Evolutionary conservation across 2,329 filamentous ascomycete genomes (phyloP).

Genomic region (Xylaria sp.): DNA sequence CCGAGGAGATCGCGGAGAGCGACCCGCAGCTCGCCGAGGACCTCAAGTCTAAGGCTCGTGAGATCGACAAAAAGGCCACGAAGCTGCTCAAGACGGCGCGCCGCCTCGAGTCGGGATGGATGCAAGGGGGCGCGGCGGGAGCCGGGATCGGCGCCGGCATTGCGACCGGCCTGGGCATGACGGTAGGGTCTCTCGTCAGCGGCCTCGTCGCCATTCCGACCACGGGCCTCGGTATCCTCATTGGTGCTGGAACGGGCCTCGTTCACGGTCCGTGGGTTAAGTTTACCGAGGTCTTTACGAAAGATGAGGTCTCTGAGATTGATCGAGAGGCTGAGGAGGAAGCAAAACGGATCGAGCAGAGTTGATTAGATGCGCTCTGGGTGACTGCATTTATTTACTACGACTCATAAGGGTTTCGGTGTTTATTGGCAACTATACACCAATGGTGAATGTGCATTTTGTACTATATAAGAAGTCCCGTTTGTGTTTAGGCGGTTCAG

Average conservation of each 20-base stretch:
- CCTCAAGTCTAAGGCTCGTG: constrained; percentile 44
- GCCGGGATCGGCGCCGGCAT: constrained; percentile 51
- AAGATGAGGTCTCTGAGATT: constrained; percentile 48
- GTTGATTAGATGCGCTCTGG: constrained; percentile 3
- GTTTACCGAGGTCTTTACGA: constrained; percentile 47
- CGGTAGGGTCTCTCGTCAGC: constrained; percentile 48
- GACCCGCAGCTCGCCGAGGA: constrained; percentile 47
- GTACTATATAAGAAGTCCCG: neutral
- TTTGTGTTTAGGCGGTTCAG: neutral
- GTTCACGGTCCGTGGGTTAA: constrained; percentile 52
- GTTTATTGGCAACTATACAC: neutral
- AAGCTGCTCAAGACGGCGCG: constrained; percentile 49
- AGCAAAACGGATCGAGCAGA: constrained; percentile 39
- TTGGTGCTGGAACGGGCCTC: constrained; percentile 49
- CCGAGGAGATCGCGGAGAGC: constrained; percentile 42
- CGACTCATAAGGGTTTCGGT: neutral
- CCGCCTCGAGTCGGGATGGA: constrained; percentile 49
- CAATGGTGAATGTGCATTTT: neutral
- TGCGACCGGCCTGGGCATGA: constrained; percentile 48
- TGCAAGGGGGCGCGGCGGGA: constrained; percentile 50
- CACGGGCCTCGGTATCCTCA: constrained; percentile 48
- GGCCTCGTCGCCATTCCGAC: constrained; percentile 50
- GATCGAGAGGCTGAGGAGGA: constrained; percentile 47
- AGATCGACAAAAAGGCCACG: constrained; percentile 48
- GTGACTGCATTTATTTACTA: neutral